A percentile compares a stretch with the other conserved stretches of the same genome.
These are phyloP conservation scores for Aurantiochytrium sp. DNA, from an alignment of 108 stramenopile genomes.

Conservation along the genomic window DNA sequence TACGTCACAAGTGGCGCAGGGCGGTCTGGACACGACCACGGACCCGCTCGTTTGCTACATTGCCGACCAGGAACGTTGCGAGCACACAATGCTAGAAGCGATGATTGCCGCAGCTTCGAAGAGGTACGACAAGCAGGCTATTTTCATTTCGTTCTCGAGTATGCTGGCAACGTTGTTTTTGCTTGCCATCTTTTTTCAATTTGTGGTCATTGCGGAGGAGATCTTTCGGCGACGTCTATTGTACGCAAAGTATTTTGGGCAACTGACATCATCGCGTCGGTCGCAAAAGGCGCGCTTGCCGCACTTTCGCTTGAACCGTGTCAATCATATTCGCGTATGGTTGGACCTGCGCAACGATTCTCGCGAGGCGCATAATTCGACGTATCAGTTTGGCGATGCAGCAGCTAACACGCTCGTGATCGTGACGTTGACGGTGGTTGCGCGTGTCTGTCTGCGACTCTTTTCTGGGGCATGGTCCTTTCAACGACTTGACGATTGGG, in stretches of 20 bases:
- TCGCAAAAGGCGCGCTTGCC: background rate
- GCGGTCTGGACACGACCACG: background rate
- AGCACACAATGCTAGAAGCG: background rate
- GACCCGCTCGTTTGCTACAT: background rate
- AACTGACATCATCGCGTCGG: background rate
- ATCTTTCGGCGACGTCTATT: background rate
- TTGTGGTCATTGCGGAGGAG: background rate
- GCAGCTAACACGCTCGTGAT: background rate
- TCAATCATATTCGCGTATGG: conserved; percentile 8
- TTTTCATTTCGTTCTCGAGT: background rate
- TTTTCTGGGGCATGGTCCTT: conserved; percentile 4
- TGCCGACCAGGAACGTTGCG: background rate
- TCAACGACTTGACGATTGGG: background rate
- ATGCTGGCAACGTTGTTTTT: background rate
- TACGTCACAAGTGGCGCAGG: background rate
- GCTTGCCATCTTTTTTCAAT: background rate
- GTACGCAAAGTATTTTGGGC: background rate
- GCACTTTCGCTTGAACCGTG: background rate
- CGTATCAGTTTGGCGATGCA: background rate
- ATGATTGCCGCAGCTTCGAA: background rate
- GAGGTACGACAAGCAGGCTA: background rate
- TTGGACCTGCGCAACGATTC: background rate
- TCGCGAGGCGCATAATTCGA: background rate
- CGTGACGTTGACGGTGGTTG: background rate
- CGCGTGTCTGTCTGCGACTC: background rate